Evolutionary conservation across 768 basidiomycete species (phyloP), one percentile per base, ranked within the genome.

Genomic region (Exidia glandulosa): DNA sequence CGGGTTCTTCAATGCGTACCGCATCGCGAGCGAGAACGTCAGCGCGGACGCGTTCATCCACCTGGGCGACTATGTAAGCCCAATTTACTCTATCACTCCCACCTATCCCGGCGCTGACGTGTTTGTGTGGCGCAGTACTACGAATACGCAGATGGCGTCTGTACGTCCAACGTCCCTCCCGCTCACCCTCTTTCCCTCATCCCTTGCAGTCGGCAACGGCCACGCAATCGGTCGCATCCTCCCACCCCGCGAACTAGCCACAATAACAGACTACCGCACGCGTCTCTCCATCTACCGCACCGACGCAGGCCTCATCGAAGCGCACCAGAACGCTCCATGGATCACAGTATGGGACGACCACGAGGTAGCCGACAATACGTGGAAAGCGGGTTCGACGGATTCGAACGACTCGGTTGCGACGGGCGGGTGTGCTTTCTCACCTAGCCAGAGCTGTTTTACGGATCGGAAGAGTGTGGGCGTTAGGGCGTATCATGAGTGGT

Each of bases 1-100:
- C 79, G 81, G 81, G 1, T 82, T 76, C 70, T 85, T 84, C 72
- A 83, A 82, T 67, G 82, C 82, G 10, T 85, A 84, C 64, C 80
- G 79, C 3, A 74, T 77, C 56, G 81, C 80, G 5, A 77, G 80
- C 19, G 77, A 76, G 60, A 80, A 80, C 61, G 78, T 78, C 13
- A 73, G 73, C 13, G 75, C 80, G 1, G 80, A 83, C 61, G 69
- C 81, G 34, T 82, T 80, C 60, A 66, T 84, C 10, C 82, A 84
- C 63, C 73, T 84, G 25, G 82, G 82, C 6, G 82, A 83, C 68
- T 85, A 83, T 64, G 79, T 81, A 61, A n/a, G 76, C 69, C 25
- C n/a, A n/a, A n/a, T n/a, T n/a, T n/a, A n/a, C n/a, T n/a, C n/a
- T n/a, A n/a, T n/a, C n/a, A n/a, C n/a, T n/a, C n/a, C n/a, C n/a